Base-by-base conservation (phyloP, 805 yeast genomes). In the Sugiyamaella chiloensis region DNA sequence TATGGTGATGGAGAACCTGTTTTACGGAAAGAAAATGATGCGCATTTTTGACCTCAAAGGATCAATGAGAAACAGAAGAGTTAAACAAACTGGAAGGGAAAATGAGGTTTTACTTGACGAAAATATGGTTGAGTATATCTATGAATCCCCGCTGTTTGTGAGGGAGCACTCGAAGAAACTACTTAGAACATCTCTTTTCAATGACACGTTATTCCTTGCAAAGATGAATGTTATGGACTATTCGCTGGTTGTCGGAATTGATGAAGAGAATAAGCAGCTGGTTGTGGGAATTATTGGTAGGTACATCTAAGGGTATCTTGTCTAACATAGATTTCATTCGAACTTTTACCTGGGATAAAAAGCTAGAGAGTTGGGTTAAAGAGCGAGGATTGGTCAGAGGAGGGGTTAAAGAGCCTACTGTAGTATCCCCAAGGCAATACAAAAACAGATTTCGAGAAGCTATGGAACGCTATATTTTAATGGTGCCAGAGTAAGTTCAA, bases 211-310 rank as follows among this genome's bases (percentile, higher is more conserved):
- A 12, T 95, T 93, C 63, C 69, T 93, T 46, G 89, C 96, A 2
- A 93, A 95, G 60, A 87, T 93, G 96, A 95, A 93, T 61, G 98
- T 93, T 4, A 93, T 93, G 99, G 99, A 93, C 65, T 93, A 93
- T 61, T 91, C 98, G 0, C 71, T 93, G 54, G 96, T 93, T 7
- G 83, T 93, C 51, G 99, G 98, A 0, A 87, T 93, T 34, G 96
- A 93, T 61, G 70, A 74, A 8, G 69, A 65, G 12, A 74, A 71
- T 40, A 63, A 70, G 9, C 83, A 83, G 46, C 71, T 93, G 30
- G 88, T 89, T 16, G 96, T 90, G 11, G 99, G 99, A 2, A 90
- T 93, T 34, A 90, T 93, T 52, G 85, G 61, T 56, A 40, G 27
- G 60, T 46, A 14, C 11, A n/a, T 24, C n/a, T 3, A 20, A 20